phyloP scores from a whole-genome alignment of 2,329 filamentous ascomycete genomes.

The Exophiala dermatitidis region DNA sequence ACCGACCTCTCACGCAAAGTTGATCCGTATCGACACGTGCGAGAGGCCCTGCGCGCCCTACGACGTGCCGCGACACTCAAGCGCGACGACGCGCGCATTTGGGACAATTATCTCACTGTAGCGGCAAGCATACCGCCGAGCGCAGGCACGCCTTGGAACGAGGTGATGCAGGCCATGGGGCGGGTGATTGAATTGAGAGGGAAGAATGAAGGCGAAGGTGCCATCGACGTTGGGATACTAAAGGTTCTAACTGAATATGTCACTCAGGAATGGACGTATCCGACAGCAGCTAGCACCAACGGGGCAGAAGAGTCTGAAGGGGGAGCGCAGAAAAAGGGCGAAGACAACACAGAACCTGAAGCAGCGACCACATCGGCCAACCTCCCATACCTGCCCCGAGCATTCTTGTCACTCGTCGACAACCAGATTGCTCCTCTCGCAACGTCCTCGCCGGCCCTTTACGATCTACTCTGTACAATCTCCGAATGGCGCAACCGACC shows the following conservation, averaged over 20 bases:
- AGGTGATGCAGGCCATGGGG: constrained; percentile 67
- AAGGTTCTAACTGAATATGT: constrained; percentile 65
- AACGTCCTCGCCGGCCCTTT: constrained; percentile 68
- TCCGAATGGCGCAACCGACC: constrained; percentile 67
- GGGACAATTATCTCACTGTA: constrained; percentile 91
- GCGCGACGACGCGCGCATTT: constrained; percentile 83
- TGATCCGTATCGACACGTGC: constrained; percentile 57
- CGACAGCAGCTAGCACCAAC: constrained; percentile 7
- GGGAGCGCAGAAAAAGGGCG: not conserved
- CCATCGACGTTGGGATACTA: constrained; percentile 68
- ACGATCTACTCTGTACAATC: constrained; percentile 65
- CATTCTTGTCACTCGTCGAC: constrained; percentile 65
- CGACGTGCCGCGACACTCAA: constrained; percentile 80
- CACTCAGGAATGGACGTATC: constrained; percentile 44
- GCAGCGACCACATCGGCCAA: constrained; percentile 32
- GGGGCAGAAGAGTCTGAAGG: not conserved
- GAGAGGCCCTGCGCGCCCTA: constrained; percentile 73
- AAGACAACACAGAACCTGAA: not conserved
- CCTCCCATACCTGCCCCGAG: constrained; percentile 43
- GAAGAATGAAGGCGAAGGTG: constrained; percentile 61
- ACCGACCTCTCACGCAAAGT: not conserved
- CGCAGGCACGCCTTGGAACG: constrained; percentile 51
- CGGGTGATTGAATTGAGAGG: constrained; percentile 69
- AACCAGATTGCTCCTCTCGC: constrained; percentile 71
- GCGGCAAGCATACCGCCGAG: constrained; percentile 65